Evolutionary conservation across 169 alveolate genomes (phyloP).

Genomic region (Ichthyophthirius multifiliis): DNA sequence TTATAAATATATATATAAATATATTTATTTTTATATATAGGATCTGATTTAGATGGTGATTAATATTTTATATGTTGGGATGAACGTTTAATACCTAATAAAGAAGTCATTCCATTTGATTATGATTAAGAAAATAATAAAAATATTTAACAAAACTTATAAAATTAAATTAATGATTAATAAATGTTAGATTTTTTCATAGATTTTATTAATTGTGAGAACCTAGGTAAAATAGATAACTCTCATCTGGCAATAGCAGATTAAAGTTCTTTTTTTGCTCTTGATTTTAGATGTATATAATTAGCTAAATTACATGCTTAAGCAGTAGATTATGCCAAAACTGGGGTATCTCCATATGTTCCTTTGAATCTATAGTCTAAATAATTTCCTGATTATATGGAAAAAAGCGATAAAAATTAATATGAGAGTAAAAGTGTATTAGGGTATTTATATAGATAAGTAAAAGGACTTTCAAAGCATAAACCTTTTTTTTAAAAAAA

Average conservation of each 20-base stretch:
- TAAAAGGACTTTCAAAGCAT: not conserved
- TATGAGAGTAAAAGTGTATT: conserved; percentile 55
- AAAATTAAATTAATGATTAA: not conserved
- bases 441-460: conserved; percentile 65
- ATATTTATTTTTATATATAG: not conserved
- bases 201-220: conserved; percentile 37
- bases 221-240: conserved; percentile 55
- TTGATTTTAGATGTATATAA: conserved; percentile 39
- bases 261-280: conserved; percentile 32
- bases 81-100: conserved; percentile 20
- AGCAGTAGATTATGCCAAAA: conserved; percentile 74
- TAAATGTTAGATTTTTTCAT: conserved; percentile 40
- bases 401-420: conserved; percentile 18
- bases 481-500: too few species aligned
- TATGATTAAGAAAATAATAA: conserved; percentile 25
- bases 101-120: conserved; percentile 5
- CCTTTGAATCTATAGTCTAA: not conserved
- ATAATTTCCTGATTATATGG: conserved; percentile 60
- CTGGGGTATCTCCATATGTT: conserved; percentile 38
- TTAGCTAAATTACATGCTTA: conserved; percentile 52
- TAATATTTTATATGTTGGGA: conserved; percentile 77
- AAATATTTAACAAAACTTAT: not conserved
- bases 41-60: conserved; percentile 82
- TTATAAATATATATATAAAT: not conserved
- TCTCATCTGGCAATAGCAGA: conserved; percentile 64